These are phyloP conservation scores for Dictyostelium discoideum DNA, from an alignment of 78 protist species.

Conservation along the genomic window dicty_2.7 NC_007091.3:1578501-1579000, in stretches of 20 bases:
- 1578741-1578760: constrained; percentile 4
- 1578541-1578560: not conserved
- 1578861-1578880: not conserved
- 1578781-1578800: not conserved
- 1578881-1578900: constrained; percentile 65
- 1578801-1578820: not conserved
- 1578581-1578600: constrained; percentile 59
- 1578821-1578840: constrained; percentile 32
- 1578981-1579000: constrained; percentile 21
- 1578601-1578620: constrained; percentile 62
- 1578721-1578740: constrained; percentile 25
- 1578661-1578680: constrained; percentile 73
- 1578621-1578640: constrained; percentile 30
- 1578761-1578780: not conserved
- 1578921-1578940: not conserved
- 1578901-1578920: constrained; percentile 52
- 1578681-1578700: constrained; percentile 53
- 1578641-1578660: not conserved
- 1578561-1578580: constrained; percentile 30
- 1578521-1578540: constrained; percentile 24
- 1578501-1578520: constrained; percentile 79
- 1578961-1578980: constrained; percentile 27
- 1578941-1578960: constrained; percentile 37
- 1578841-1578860: constrained; percentile 36
- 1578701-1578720: constrained; percentile 19